Base-by-base conservation (phyloP, 257 asterid genomes). In the Solanum tarapatanum region DNA sequence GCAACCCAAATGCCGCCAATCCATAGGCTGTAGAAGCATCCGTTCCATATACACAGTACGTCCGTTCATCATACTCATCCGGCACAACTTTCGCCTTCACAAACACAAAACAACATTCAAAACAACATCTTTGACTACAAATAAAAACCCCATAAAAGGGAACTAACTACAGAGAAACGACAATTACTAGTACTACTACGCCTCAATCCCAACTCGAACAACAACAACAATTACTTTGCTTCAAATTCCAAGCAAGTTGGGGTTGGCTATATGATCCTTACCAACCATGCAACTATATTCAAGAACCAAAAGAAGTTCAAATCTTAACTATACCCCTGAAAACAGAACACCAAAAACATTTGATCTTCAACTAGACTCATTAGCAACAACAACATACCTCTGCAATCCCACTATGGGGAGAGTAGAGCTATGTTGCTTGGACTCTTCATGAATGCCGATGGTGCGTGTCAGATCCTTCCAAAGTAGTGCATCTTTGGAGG, bases 21-120 rank as follows among this genome's bases (percentile, higher is more conserved):
- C 99, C 99, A 90, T 97, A 97, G 90, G 83, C 96, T 89, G 98
- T 94, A 89, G 99, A 97, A 79, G 98, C 99, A 87, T 97, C 99
- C 17, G 94, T 92, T 21, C 87, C 98, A 90, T 96, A 97, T 87
- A 87, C 85, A 62, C 99, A 96, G 92, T 93, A 97, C 1, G 96
- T 90, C 88, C 66, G 88, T 91, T 97, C 99, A 60, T 97, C 99
- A 90, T 96, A 97, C 95, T 97, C 83, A 89, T 97, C 99, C 48
- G 99, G 99, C 86, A 68, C 60, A 87, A 93, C 96, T 87, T 35
- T 88, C 21, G 98, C 99, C 99, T 97, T 68, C 86, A 87, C 69
- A 55, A 90, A 79, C 76, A 60, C 24, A 24, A 35, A 28, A 45
- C 28, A 28, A 80, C 69, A 80, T 80, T 80, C 41, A 80, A 80